Percentiles rank a stretch among this genome's conserved stretches.
Conservation (phyloP, 148 eudicot species). For the Camellia lanceoleosa region DNA sequence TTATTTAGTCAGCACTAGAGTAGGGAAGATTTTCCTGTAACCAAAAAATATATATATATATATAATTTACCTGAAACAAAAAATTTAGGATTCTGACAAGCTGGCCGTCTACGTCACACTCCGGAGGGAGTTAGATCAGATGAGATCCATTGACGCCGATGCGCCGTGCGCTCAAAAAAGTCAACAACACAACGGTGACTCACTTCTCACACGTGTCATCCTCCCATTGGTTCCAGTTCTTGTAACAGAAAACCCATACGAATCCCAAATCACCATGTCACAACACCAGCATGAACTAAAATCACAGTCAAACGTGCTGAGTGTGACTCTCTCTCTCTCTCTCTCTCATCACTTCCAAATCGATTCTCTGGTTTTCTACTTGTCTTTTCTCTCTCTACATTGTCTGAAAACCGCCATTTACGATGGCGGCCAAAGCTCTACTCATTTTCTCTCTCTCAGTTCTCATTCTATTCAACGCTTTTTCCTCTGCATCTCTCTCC, state of each 20-base stretch:
- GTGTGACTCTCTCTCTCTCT: neutral
- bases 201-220: neutral
- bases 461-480: constrained; percentile 17
- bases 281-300: neutral
- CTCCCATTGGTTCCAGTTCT: neutral
- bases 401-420: constrained; percentile 8
- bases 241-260: neutral
- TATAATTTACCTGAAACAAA: too few species aligned
- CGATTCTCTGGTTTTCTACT: neutral
- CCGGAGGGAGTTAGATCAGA: too few species aligned
- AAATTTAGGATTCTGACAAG: too few species aligned
- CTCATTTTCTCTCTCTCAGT: constrained; percentile 18
- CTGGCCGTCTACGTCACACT: too few species aligned
- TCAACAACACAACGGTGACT: neutral
- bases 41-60: too few species aligned
- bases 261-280: constrained; percentile 10
- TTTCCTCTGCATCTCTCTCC: constrained; percentile 11
- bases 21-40: too few species aligned
- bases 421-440: constrained; percentile 23
- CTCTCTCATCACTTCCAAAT: neutral
- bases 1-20: too few species aligned
- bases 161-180: neutral
- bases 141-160: too few species aligned
- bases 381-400: constrained; percentile 9
- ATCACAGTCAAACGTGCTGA: constrained; percentile 7